These are phyloP conservation scores for Rhododendron williamsianum DNA, from an alignment of 148 eudicot species.

Conservation along the genomic window DNA sequence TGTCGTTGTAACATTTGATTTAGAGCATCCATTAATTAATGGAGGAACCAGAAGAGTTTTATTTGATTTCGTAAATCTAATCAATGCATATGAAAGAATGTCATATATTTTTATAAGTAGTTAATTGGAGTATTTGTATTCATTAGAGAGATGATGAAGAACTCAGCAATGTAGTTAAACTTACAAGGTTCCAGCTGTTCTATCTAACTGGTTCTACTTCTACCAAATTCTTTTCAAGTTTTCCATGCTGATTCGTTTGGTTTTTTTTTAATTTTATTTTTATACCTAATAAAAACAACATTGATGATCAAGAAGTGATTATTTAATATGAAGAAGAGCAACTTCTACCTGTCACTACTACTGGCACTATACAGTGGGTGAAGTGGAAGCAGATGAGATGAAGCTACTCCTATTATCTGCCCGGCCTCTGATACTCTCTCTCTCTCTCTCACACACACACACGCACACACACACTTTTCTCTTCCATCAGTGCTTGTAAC, in stretches of 20 bases:
- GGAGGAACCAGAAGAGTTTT: constrained; percentile 9
- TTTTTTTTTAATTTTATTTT: background rate
- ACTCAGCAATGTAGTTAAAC: constrained; percentile 9
- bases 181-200: constrained; percentile 11
- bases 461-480: background rate
- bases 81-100: background rate
- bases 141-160: background rate
- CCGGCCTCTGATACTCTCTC: no score
- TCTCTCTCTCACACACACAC: no score
- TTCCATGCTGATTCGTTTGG: background rate
- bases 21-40: constrained; percentile 10
- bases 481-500: background rate
- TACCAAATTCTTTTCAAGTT: background rate
- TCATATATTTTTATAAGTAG: background rate
- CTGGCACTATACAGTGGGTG: background rate
- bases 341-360: background rate
- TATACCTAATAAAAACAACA: background rate
- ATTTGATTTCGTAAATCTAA: background rate
- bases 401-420: background rate
- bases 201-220: constrained; percentile 4
- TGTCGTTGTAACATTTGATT: constrained; percentile 17
- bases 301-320: background rate
- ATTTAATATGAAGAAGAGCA: constrained; percentile 2
- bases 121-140: background rate
- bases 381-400: background rate